These are phyloP conservation scores for Plasmodium coatneyi DNA, from an alignment of 169 alveolate species.

Conservation along the genomic window DNA sequence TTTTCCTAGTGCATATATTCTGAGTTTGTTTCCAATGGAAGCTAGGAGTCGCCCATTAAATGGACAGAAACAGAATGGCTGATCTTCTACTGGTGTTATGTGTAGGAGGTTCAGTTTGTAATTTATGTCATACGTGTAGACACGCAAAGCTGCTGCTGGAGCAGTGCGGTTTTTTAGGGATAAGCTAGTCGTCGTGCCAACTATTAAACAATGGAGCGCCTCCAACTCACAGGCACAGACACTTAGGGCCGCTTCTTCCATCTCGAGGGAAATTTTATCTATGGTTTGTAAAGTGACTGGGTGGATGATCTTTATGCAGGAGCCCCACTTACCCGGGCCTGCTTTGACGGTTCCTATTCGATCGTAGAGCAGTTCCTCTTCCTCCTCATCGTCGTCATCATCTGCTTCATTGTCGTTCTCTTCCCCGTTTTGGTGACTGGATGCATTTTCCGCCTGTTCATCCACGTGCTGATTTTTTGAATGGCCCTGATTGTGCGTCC, in stretches of 20 bases:
- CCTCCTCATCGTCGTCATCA: constrained; percentile 68
- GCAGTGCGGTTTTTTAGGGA: constrained; percentile 49
- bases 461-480: not conserved
- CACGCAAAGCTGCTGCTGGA: constrained; percentile 76
- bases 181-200: constrained; percentile 92
- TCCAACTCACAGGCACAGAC: constrained; percentile 91
- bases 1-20: constrained; percentile 97
- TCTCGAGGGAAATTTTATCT: constrained; percentile 91
- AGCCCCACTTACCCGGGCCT: constrained; percentile 95
- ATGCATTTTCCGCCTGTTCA: not conserved
- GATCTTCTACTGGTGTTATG: constrained; percentile 92
- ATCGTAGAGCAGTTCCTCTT: constrained; percentile 79
- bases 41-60: constrained; percentile 94
- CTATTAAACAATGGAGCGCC: constrained; percentile 89
- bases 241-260: constrained; percentile 95
- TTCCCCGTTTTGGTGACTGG: not conserved
- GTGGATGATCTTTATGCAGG: constrained; percentile 92
- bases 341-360: constrained; percentile 92
- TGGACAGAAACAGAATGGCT: constrained; percentile 93
- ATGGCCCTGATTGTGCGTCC: not conserved
- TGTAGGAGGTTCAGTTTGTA: constrained; percentile 86
- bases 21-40: constrained; percentile 93
- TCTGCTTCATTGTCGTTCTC: constrained; percentile 36
- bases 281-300: constrained; percentile 87
- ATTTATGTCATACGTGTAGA: constrained; percentile 81